Evolutionary conservation across 371 early-diverging fungal species (phyloP), one percentile per base, ranked within the genome.

Genomic region (Blastocladiella emersonii): DNA sequence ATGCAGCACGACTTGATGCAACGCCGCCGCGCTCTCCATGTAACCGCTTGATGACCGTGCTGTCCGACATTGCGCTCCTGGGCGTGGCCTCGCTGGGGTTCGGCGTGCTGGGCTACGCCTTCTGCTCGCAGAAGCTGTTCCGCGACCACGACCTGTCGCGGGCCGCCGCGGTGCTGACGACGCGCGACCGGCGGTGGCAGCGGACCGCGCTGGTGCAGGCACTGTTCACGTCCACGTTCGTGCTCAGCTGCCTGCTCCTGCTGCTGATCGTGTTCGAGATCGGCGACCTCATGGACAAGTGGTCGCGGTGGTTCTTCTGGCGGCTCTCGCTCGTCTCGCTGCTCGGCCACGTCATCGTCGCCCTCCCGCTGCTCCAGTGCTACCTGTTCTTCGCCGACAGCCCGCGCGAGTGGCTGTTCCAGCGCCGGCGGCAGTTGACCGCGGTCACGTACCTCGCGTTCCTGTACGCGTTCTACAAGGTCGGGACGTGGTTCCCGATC

Each of bases 221-320:
- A 17, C 70, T 87, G n/a, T 93, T 92, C 65, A 81, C 90, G 5
- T 67, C 84, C 23, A 85, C 88, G n/a, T 74, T 92, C 56, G 83
- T 87, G 35, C 78, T 80, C 64, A 82, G 88, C 34, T 85, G 91
- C 67, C 79, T 81, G 35, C 76, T 93, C 59, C 88, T 93, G 67
- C 78, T 91, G 65, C 78, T 92, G 53, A 78, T 93, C 19, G 80
- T 92, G 59, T 81, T 90, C 64, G 93, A 91, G 64, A 90, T 93
- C 61, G 74, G 76, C 34, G 82, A 83, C 3, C 62, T 88, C 6
- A 75, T 87, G 62, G 79, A 80, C 63, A 80, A 78, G 67, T 77
- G 80, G 89, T 86, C 84, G 25, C 82, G 91, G 21, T 82, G 85
- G 76, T 74, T 82, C 62, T 80, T 76, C 65, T 93, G 94, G 93